phyloP scores from a whole-genome alignment of 2,329 filamentous ascomycete species.

The Akanthomyces lecanii region DNA sequence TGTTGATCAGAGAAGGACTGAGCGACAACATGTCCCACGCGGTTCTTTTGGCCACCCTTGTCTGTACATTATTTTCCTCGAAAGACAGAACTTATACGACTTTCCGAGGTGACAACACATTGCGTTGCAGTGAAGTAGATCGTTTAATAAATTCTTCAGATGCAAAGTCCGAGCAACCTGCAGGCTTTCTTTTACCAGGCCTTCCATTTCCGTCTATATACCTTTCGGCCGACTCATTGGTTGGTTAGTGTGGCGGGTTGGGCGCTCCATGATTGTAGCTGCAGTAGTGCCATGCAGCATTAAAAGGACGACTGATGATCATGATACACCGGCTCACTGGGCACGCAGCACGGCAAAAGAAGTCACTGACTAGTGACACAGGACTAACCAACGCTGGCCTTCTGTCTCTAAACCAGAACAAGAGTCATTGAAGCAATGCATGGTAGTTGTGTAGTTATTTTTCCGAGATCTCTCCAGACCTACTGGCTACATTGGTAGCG shows the following conservation, averaged over 20 bases:
- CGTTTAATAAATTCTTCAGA: background rate
- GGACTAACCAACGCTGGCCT: too few species aligned
- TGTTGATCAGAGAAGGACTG: too few species aligned
- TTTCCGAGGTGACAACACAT: background rate
- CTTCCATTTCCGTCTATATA: background rate
- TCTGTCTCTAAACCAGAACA: too few species aligned
- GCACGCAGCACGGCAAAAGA: too few species aligned
- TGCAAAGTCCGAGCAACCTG: background rate
- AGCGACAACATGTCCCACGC: background rate
- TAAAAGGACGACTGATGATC: too few species aligned
- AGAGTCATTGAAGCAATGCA: too few species aligned
- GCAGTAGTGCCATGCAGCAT: background rate
- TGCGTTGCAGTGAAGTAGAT: background rate
- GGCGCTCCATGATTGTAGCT: background rate
- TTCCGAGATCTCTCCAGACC: too few species aligned
- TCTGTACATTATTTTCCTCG: background rate
- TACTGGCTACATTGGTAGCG: too few species aligned
- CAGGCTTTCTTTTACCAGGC: background rate
- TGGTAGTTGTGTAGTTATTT: too few species aligned
- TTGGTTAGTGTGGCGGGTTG: background rate
- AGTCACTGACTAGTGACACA: too few species aligned
- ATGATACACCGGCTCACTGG: too few species aligned
- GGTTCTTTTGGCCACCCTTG: background rate
- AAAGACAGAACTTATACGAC: background rate
- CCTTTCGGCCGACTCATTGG: background rate